Evolutionary conservation across 73 alveolate genomes (phyloP), one percentile per base, ranked within the genome.

Genomic region (Stentor coeruleus): DNA sequence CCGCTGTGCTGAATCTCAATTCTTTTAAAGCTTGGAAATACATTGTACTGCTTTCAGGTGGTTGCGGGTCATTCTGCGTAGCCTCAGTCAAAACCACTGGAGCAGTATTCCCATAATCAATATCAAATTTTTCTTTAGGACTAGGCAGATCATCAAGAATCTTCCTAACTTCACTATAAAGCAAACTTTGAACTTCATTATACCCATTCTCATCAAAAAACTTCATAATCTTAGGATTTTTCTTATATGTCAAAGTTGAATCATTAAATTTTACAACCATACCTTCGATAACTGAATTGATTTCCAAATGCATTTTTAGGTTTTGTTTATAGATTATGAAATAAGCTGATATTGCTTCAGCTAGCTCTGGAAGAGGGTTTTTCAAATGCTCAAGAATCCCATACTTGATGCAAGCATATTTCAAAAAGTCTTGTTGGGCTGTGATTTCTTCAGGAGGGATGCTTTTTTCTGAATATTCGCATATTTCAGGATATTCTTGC

Each of bases 21-120:
- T 20, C 39, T 66, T 66, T 66, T 2, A 66, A 40, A 31, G 79
- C 33, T 2, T 66, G 79, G 79, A 20, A 66, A 33, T 66, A 66
- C 1, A 66, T 37, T 1, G 40, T 26, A 2, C 42, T 26, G 2
- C 79, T 66, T 33, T 66, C 79, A 26, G 79, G 79, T 37, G 79
- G 79, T 40, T 66, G 79, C 2, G 79, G 79, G 33, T 66, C 79
- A 33, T 66, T 66, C 33, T 66, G 79, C n/a, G 42, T 20, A 1
- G 42, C 79, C 33, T 66, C 79, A 33, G 40, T 20, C 39, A 66
- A 33, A 33, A 66, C 26, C 20, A 66, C 37, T 20, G 79, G 79
- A 20, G n/a, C 37, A 15, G 79, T 28, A 26, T 66, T 31, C 33
- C 37, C 79, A 2, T 66, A 66, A 15, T 66, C 79, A 11, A 20